Base-by-base conservation (phyloP, 2,329 filamentous ascomycete genomes). In the Cylindrodendrum hubeiense region DNA sequence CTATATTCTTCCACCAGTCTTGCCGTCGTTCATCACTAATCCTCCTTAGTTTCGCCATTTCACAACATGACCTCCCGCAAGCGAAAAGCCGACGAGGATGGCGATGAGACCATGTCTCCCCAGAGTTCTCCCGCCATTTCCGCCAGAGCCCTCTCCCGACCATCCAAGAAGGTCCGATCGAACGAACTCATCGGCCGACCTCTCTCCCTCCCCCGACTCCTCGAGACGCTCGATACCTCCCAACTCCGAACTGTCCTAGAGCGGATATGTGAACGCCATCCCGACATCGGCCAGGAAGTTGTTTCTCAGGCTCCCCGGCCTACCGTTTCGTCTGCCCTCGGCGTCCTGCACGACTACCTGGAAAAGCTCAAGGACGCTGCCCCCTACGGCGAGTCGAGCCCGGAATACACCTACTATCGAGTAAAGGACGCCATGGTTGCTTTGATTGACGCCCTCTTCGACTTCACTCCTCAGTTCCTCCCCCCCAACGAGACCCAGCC, bases 381-480 rank as follows among this genome's bases (percentile, higher is more conserved):
- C 72, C 96, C 96, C 0, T 93, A 97, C 73, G 93, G 94, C 76
- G 91, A 94, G 71, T 88, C 91, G 13, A 93, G 90, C 63, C 94
- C 94, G 44, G 95, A 98, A 79, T 98, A 98, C 81, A 91, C 94
- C 54, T 99, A 98, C 79, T 97, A 98, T 78, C 90, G 96, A 73
- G 93, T 98, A 59, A 93, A 92, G 72, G 92, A 95, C 69, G 89
- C 92, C 39, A 86, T 98, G 19, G 83, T 90, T 26, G 90, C 93
- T 63, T 87, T 99, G 24, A 89, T 98, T 65, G 94, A 98, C 64
- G 94, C 96, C 46, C 86, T 99, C 47, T 91, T 92, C 78, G 96
- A 99, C 77, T 99, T 97, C 77, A 98, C 95, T 0, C 94, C 94
- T 4, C 94, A 98, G 79, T 99, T 97, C 75, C 89, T 99, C 3